Evolutionary conservation across 2,329 filamentous ascomycete species (phyloP), one percentile per base, ranked within the genome.

Genomic region (Paraphoma sp.): DNA sequence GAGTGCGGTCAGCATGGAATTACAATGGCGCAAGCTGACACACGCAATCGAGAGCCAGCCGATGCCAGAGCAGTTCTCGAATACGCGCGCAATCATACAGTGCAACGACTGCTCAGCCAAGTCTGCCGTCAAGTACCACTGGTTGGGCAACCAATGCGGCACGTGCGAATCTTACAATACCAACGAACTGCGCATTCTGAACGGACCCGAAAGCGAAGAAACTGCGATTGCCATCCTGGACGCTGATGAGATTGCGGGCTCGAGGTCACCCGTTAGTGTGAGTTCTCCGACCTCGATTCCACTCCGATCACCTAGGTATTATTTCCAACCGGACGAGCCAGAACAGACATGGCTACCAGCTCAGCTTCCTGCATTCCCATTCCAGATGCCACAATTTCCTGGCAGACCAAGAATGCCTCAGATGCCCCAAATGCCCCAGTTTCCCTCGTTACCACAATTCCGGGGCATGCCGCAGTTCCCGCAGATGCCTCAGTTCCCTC

Each of bases 1-100:
- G 77, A 97, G 91, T 62, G 89, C 96, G n/a, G 87, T 92, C 64
- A 98, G 98, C 72, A 99, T 99, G 94, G 94, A 97, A 72, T 86
- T 91, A 38, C 91, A 96, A 67, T 99, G 98, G 80, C 88, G 92
- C 47, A 95, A 95, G 65, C 80, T 98, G 33, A 94, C 97, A 69
- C 86, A 93, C 50, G 89, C 92, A 48, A 97, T 99, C 57, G 85
- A 90, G 62, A 84, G 85, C 44, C 95, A 99, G 73, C 95, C 95
- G 1, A 98, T 99, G 93, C 95, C 95, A 1, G 78, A 79, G 58
- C 91, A 96, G 62, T 96, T 93, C 69, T 83, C 81, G 58, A 87
- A 92, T 67, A 93, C 91, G 5, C 88, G 88, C 60, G 94, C 93
- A 12, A 86, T 93, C 61, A 87, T 98, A 48, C 87, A 93, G 59